phyloP scores from a whole-genome alignment of 768 basidiomycete genomes.

The Mycena venus region DNA sequence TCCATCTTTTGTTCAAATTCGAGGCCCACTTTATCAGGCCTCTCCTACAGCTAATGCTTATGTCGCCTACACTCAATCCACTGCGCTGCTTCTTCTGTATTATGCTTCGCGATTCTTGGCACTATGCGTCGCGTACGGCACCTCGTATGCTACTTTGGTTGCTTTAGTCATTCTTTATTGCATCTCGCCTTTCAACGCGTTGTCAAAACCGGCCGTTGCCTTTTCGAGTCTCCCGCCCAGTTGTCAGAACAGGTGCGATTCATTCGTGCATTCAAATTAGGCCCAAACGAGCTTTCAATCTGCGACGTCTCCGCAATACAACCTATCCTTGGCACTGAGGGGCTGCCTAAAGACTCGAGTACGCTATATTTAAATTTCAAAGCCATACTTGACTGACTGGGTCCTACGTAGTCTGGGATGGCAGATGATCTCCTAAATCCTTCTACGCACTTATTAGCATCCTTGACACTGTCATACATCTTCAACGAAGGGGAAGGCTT shows the following conservation, averaged over 20 bases:
- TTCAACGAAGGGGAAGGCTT: background rate
- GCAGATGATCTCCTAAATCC: background rate
- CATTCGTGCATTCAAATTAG: background rate
- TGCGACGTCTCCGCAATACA: constrained; percentile 7
- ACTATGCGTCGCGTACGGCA: background rate
- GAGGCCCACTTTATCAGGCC: background rate
- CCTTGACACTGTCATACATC: background rate
- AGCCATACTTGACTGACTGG: background rate
- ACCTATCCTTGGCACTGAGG: background rate
- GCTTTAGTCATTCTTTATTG: background rate
- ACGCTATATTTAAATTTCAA: background rate
- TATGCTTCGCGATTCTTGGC: background rate
- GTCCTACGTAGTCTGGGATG: background rate
- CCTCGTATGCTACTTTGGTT: background rate
- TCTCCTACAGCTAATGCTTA: background rate
- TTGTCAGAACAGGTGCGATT: constrained; percentile 4
- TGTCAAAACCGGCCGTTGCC: background rate
- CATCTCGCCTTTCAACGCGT: constrained; percentile 3
- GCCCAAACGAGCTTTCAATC: constrained; percentile 14
- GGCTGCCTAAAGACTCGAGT: constrained; percentile 16
- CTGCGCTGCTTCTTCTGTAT: background rate
- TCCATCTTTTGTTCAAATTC: constrained; percentile 5
- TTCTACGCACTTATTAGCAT: constrained; percentile 10
- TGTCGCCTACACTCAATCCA: background rate
- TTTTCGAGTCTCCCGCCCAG: background rate